A percentile compares a stretch with the other conserved stretches of the same genome.
phyloP scores from a whole-genome alignment of 768 basidiomycete species.

The Agrocybe praecox region DNA sequence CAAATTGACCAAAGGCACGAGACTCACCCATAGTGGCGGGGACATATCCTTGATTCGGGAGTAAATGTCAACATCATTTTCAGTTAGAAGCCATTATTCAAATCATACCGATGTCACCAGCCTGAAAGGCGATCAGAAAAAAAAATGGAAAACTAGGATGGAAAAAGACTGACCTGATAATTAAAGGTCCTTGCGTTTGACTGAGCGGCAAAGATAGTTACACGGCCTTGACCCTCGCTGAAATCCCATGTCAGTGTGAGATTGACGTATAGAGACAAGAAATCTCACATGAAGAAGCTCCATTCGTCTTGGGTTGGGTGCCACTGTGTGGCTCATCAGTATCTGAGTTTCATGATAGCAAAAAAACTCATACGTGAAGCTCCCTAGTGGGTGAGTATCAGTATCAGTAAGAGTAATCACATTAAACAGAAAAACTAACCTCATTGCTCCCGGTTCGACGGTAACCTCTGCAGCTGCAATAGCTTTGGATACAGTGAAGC shows the following conservation, averaged over 20 bases:
- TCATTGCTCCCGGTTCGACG: slow-evolving; percentile 61
- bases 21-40: slow-evolving; percentile 55
- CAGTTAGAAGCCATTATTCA: not conserved
- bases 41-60: slow-evolving; percentile 43
- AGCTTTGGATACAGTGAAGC: slow-evolving; percentile 53
- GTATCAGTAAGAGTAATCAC: not conserved
- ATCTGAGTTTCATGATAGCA: not conserved
- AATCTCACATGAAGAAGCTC: slow-evolving; percentile 55
- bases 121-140: slow-evolving; percentile 58
- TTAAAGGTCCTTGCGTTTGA: slow-evolving; percentile 61
- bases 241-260: slow-evolving; percentile 16
- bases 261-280: not conserved
- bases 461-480: slow-evolving; percentile 59
- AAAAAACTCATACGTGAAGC: slow-evolving; percentile 46
- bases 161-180: slow-evolving; percentile 45
- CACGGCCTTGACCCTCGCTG: slow-evolving; percentile 50
- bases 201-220: slow-evolving; percentile 60
- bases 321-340: slow-evolving; percentile 44
- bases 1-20: not conserved
- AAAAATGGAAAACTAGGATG: slow-evolving; percentile 56
- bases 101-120: slow-evolving; percentile 58
- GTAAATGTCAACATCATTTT: slow-evolving; percentile 9
- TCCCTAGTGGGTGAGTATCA: slow-evolving; percentile 34
- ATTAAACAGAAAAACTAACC: slow-evolving; percentile 32
- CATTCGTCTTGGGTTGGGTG: slow-evolving; percentile 73